A percentile compares a stretch with the other conserved stretches of the same genome.
phyloP scores from a whole-genome alignment of 2,329 filamentous ascomycete species.

The Proliferodiscus dingleyae region DNA sequence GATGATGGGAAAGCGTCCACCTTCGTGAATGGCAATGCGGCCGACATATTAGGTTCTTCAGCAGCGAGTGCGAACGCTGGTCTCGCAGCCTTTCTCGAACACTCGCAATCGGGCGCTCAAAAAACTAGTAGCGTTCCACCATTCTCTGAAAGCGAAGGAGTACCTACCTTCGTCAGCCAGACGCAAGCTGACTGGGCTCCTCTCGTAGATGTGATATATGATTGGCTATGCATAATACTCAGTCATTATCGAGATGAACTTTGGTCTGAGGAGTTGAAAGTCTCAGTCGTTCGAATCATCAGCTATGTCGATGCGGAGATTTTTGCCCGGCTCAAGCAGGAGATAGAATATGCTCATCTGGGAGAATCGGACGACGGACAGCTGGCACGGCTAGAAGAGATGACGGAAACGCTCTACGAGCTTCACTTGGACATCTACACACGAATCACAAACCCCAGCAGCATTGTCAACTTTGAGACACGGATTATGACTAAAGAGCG shows the following conservation, averaged over 20 bases:
- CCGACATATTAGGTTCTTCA: constrained; percentile 30
- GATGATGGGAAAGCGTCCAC: constrained; percentile 35
- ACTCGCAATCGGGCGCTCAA: constrained; percentile 53
- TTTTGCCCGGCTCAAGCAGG: constrained; percentile 41
- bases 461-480: constrained; percentile 47
- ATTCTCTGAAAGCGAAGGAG: constrained; percentile 49
- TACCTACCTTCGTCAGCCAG: constrained; percentile 46
- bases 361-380: constrained; percentile 24
- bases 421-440: constrained; percentile 63
- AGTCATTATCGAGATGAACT: constrained; percentile 48
- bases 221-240: constrained; percentile 50
- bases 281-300: constrained; percentile 49
- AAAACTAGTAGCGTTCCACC: constrained; percentile 41
- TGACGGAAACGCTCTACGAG: constrained; percentile 59
- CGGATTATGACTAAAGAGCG: constrained; percentile 52
- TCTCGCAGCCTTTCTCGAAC: constrained; percentile 58
- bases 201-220: constrained; percentile 52
- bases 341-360: constrained; percentile 31
- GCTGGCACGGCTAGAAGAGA: constrained; percentile 39
- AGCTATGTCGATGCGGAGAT: constrained; percentile 47
- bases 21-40: constrained; percentile 28
- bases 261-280: constrained; percentile 56
- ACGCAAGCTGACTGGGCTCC: constrained; percentile 48
- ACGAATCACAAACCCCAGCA: constrained; percentile 56
- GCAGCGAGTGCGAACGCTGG: constrained; percentile 35